Percentiles rank a stretch among this genome's conserved stretches.
Conservation (phyloP, 176 grass and related monocot genomes). For the Leersia perrieri region DNA sequence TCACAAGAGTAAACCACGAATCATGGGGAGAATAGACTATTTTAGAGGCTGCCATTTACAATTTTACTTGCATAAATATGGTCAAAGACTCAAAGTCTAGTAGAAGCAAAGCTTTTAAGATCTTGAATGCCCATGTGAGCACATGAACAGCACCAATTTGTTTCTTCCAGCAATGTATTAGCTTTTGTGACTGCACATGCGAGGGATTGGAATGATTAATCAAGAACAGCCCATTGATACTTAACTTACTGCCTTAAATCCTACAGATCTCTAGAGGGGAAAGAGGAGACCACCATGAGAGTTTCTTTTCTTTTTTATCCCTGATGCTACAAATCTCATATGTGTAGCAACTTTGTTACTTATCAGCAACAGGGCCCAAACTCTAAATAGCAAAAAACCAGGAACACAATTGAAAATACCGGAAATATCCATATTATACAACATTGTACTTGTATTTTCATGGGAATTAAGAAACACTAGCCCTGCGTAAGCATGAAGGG, state of each 20-base stretch:
- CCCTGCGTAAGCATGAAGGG: slow-evolving; percentile 12
- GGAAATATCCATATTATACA: neutral
- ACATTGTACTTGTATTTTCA: slow-evolving; percentile 9
- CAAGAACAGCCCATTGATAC: slow-evolving; percentile 28
- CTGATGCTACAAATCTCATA: slow-evolving; percentile 11
- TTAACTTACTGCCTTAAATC: slow-evolving; percentile 10
- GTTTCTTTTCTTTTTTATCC: neutral
- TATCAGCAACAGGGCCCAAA: slow-evolving; percentile 10
- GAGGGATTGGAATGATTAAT: slow-evolving; percentile 26
- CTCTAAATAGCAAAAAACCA: neutral
- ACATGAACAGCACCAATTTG: slow-evolving; percentile 52
- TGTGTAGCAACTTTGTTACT: neutral
- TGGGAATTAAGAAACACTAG: slow-evolving; percentile 9
- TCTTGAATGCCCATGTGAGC: slow-evolving; percentile 55
- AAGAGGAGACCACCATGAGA: neutral
- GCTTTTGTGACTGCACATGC: slow-evolving; percentile 47
- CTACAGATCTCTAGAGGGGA: slow-evolving; percentile 28
- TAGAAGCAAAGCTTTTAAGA: slow-evolving; percentile 32
- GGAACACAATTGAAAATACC: neutral
- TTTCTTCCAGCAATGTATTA: slow-evolving; percentile 39
- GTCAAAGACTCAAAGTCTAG: slow-evolving; percentile 27
- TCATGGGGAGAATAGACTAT: slow-evolving; percentile 19
- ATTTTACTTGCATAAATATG: slow-evolving; percentile 26
- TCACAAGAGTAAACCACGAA: neutral
- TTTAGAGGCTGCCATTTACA: neutral